Percentiles rank a stretch among this genome's conserved stretches.
phyloP scores from a whole-genome alignment of 306 rosid genomes.

The Prunus armeniaca region DNA sequence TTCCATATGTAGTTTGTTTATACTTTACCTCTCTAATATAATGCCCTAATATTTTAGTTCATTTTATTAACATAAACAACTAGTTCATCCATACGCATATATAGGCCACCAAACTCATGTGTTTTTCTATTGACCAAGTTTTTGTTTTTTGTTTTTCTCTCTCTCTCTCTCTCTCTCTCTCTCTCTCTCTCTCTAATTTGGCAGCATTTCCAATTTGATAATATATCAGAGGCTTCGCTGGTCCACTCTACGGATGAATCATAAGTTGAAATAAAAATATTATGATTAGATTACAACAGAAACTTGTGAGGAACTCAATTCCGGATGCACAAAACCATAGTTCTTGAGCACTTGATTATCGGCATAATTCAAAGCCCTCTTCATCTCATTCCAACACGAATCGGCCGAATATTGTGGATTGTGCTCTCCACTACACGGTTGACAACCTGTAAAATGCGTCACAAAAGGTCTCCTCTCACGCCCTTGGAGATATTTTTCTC shows the following conservation, averaged over 20 bases:
- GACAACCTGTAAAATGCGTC: slow-evolving; percentile 62
- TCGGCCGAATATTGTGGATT: slow-evolving; percentile 33
- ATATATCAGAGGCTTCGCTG: neutral
- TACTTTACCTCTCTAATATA: neutral
- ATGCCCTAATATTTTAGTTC: no score
- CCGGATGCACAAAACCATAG: slow-evolving; percentile 34
- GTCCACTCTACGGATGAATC: neutral
- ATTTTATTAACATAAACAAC: no score
- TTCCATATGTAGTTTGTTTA: neutral
- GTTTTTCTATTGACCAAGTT: neutral
- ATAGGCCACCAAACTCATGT: neutral
- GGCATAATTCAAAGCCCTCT: slow-evolving; percentile 44
- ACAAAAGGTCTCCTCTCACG: slow-evolving; percentile 34
- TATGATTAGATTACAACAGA: neutral
- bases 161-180: neutral
- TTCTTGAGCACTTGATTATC: slow-evolving; percentile 47
- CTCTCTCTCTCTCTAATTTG: neutral
- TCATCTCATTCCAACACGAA: slow-evolving; percentile 41
- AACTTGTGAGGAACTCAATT: slow-evolving; percentile 9
- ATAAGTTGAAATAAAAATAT: neutral
- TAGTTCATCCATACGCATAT: neutral
- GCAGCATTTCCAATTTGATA: neutral
- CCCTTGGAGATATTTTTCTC: slow-evolving; percentile 20
- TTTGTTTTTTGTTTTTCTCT: no score
- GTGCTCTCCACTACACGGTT: slow-evolving; percentile 45